Evolutionary conservation across 768 basidiomycete genomes (phyloP), one percentile per base, ranked within the genome.

Genomic region (Crassisporium funariophilum): DNA sequence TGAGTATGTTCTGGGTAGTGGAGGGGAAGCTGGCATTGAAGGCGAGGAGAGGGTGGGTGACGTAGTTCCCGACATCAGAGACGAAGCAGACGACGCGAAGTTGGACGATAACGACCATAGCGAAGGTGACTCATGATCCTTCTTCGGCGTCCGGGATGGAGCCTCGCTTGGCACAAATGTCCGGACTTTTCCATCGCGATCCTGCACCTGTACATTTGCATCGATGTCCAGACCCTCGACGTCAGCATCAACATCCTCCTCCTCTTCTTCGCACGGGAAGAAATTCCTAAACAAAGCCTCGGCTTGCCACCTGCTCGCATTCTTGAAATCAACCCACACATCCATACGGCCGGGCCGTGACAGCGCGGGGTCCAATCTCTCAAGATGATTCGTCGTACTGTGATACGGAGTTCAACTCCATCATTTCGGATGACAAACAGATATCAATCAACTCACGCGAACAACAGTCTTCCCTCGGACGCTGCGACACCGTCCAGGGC

Each of bases 311-410:
- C 84, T 84, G 50, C 82, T 86, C 24, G 92, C 86, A 51, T 88
- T 84, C 73, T 84, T 88, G 74, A 95, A 95, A 64, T 92, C 88
- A 36, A 95, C 78, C 84, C 89, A 91, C 6, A 95, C 88, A 59
- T 95, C 93, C 87, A 91, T 89, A 21, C 88, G 86, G 13, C 93
- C 93, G 4, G 93, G 91, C 43, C 93, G 85, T n/a, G 85, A 88
- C 9, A 95, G 80, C 0, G 93, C 93, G 4, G 91, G 89, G 56
- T 95, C 93, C 1, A 95, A 78, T 24, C 86, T 81, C 57, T 94
- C 90, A n/a, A 93, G 73, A 59, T 95, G 92, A 65, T 95, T 95
- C 9, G 90, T 92, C 13, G 90, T 92, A 0, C 89, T 91, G 34
- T 11, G 13, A 8, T 16, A 36, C 10, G 16, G 48, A 22, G 55